Percentiles rank a stretch among this genome's conserved stretches.
Evolutionary conservation across 768 basidiomycete species (phyloP).

Genomic region (Psilocybe azurescens): DNA sequence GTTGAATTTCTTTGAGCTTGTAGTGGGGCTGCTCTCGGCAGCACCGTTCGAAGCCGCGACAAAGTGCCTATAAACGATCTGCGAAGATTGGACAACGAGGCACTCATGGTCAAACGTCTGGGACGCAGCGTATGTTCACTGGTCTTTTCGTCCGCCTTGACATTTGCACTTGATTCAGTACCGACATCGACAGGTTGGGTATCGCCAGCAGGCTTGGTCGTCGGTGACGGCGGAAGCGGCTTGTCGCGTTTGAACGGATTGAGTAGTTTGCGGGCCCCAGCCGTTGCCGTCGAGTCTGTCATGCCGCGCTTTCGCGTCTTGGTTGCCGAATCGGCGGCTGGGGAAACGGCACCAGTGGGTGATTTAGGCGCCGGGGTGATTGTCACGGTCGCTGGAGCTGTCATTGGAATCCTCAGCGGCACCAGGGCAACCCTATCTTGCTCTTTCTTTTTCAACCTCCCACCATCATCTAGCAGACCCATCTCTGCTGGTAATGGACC

Average conservation of each 20-base stretch:
- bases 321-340: neutral
- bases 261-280: neutral
- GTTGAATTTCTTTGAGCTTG: slow-evolving; percentile 29
- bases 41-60: slow-evolving; percentile 22
- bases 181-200: too few species aligned
- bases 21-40: slow-evolving; percentile 15
- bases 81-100: slow-evolving; percentile 46
- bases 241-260: slow-evolving; percentile 4
- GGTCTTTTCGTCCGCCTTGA: neutral
- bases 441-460: neutral
- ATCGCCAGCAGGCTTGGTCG: neutral
- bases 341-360: neutral
- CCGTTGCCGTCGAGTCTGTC: neutral
- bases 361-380: slow-evolving; percentile 1
- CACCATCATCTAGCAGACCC: neutral
- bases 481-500: neutral
- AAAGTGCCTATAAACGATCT: slow-evolving; percentile 46
- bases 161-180: too few species aligned
- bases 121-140: neutral
- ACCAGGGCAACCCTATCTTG: neutral
- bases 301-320: neutral
- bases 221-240: neutral
- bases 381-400: neutral
- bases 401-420: neutral
- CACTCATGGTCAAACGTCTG: neutral